phyloP scores from a whole-genome alignment of 2,329 filamentous ascomycete species.

The Aspergillus ibericus region DNA sequence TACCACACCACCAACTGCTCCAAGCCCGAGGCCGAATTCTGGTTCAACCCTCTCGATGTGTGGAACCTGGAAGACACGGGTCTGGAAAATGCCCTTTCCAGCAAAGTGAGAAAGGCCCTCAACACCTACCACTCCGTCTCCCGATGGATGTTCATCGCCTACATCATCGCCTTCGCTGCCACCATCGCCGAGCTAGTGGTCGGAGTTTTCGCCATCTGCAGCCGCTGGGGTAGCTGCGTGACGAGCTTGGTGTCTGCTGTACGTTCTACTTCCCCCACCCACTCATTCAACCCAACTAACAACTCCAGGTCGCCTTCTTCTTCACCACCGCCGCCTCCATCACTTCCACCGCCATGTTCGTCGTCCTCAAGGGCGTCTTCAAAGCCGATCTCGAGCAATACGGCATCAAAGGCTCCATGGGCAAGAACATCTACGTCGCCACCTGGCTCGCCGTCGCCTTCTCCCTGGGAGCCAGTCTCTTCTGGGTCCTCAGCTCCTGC shows the following conservation, averaged over 20 bases:
- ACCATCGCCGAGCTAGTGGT: slow-evolving; percentile 72
- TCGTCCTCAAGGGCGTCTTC: slow-evolving; percentile 67
- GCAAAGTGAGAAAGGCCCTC: slow-evolving; percentile 65
- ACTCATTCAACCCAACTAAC: slow-evolving; percentile 36
- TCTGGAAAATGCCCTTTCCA: slow-evolving; percentile 64
- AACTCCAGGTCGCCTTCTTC: slow-evolving; percentile 49
- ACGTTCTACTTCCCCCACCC: slow-evolving; percentile 44
- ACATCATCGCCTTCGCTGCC: slow-evolving; percentile 69
- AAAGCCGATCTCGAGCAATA: slow-evolving; percentile 68
- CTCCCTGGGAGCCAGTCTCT: slow-evolving; percentile 71
- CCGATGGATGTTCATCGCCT: slow-evolving; percentile 82
- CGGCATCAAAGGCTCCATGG: slow-evolving; percentile 66
- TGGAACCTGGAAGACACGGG: slow-evolving; percentile 60
- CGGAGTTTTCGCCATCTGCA: slow-evolving; percentile 81
- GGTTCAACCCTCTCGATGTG: slow-evolving; percentile 67
- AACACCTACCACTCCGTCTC: slow-evolving; percentile 71
- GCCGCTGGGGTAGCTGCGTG: slow-evolving; percentile 74
- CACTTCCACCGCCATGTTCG: slow-evolving; percentile 73
- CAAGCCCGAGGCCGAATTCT: slow-evolving; percentile 72
- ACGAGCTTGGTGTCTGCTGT: slow-evolving; percentile 75
- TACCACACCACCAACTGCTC: slow-evolving; percentile 64
- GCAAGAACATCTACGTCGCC: slow-evolving; percentile 67
- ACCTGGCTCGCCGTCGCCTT: slow-evolving; percentile 82
- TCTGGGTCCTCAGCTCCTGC: slow-evolving; percentile 91
- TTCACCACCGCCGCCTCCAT: slow-evolving; percentile 66